These are phyloP conservation scores for Glycine latifolia DNA, from an alignment of 306 rosid genomes.

Conservation along the genomic window DNA sequence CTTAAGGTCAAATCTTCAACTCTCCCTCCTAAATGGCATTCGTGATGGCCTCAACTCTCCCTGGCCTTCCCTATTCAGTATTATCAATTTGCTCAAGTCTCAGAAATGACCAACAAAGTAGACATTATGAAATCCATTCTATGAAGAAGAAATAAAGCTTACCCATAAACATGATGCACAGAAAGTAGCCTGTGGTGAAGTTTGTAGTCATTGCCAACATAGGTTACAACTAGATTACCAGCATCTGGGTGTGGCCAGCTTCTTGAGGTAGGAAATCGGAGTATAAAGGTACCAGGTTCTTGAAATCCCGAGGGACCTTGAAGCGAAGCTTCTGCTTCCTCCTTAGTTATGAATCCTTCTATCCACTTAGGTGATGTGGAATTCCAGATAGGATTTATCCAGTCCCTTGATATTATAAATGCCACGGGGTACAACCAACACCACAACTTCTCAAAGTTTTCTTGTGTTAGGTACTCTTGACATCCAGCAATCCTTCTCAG, in stretches of 20 bases:
- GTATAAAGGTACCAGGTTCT: slow-evolving; percentile 91
- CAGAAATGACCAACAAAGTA: background rate
- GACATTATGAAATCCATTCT: slow-evolving; percentile 13
- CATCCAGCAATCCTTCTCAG: slow-evolving; percentile 86
- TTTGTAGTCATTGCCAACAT: slow-evolving; percentile 68
- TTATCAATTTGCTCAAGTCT: slow-evolving; percentile 20
- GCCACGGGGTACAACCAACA: slow-evolving; percentile 98
- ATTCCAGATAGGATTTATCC: slow-evolving; percentile 84
- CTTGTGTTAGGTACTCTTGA: slow-evolving; percentile 70
- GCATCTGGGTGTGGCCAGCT: slow-evolving; percentile 99
- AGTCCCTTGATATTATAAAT: slow-evolving; percentile 66
- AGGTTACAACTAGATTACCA: slow-evolving; percentile 82
- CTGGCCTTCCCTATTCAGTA: background rate
- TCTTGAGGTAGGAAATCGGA: slow-evolving; percentile 92
- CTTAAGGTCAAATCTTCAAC: slow-evolving; percentile 9
- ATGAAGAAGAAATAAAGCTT: slow-evolving; percentile 37
- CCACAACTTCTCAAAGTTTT: slow-evolving; percentile 94
- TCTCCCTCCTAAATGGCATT: slow-evolving; percentile 10
- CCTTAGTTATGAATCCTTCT: slow-evolving; percentile 95
- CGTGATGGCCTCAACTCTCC: background rate
- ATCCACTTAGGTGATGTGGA: slow-evolving; percentile 90
- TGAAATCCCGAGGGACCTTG: slow-evolving; percentile 84
- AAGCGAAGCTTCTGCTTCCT: slow-evolving; percentile 92
- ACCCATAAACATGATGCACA: slow-evolving; percentile 71
- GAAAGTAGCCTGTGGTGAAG: slow-evolving; percentile 84